A percentile compares a stretch with the other conserved stretches of the same genome.
Conservation (phyloP, 805 yeast species). For the Ogataea philodendri region DNA sequence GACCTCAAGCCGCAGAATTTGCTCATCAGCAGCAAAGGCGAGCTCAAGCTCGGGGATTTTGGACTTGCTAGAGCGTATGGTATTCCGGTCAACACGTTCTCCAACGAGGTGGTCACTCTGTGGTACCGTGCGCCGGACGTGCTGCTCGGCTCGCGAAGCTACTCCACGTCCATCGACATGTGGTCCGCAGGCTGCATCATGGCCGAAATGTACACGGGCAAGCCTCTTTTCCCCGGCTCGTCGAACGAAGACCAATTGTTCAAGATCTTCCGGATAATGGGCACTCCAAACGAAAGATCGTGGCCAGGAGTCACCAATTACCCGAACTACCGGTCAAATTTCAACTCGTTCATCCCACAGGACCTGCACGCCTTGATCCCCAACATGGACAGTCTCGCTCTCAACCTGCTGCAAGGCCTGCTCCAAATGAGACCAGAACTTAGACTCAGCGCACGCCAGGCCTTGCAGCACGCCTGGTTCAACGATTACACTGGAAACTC, state of each 20-base stretch:
- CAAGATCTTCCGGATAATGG: constrained; percentile 89
- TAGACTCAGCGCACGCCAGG: constrained; percentile 58
- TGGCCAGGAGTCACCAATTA: constrained; percentile 96
- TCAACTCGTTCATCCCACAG: constrained; percentile 85
- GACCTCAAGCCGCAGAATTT: constrained; percentile 94
- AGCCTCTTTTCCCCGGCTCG: constrained; percentile 94
- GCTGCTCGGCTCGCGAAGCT: constrained; percentile 88
- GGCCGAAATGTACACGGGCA: constrained; percentile 98
- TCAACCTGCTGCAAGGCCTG: constrained; percentile 59
- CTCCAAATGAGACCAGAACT: constrained; percentile 63
- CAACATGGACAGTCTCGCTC: constrained; percentile 64
- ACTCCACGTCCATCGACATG: constrained; percentile 94
- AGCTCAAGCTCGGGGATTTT: constrained; percentile 90
- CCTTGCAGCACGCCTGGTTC: constrained; percentile 76
- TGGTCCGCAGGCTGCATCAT: constrained; percentile 99
- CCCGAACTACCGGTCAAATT: constrained; percentile 82
- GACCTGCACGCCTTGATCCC: constrained; percentile 72
- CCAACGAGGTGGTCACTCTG: constrained; percentile 94
- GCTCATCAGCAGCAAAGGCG: constrained; percentile 85
- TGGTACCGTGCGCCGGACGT: constrained; percentile 99
- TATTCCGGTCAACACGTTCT: constrained; percentile 94
- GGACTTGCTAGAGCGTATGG: constrained; percentile 98
- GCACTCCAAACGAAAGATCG: constrained; percentile 92
- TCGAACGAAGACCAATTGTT: constrained; percentile 94
- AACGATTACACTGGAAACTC: constrained; percentile 53